Conservation (phyloP, 2,329 filamentous ascomycete genomes). For the Penicillium occitanis region DNA sequence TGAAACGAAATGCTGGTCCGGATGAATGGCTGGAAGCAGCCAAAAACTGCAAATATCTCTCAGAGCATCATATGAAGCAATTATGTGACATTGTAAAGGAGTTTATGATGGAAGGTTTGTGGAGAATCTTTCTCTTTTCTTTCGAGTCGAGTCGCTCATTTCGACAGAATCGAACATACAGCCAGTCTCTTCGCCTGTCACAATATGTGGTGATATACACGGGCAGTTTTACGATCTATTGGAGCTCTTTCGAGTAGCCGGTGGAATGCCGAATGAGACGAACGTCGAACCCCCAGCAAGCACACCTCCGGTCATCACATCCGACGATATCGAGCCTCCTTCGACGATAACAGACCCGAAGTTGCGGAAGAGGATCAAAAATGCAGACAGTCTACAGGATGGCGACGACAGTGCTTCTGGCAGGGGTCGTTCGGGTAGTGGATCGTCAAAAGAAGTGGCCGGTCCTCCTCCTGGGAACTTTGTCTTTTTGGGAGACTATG, state of each 20-base stretch:
- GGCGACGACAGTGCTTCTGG: slow-evolving; percentile 28
- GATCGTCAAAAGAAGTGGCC: slow-evolving; percentile 29
- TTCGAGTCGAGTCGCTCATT: slow-evolving; percentile 23
- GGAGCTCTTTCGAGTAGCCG: slow-evolving; percentile 93
- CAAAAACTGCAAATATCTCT: slow-evolving; percentile 95
- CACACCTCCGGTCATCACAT: slow-evolving; percentile 72
- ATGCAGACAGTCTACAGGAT: slow-evolving; percentile 31
- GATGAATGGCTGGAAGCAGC: slow-evolving; percentile 97
- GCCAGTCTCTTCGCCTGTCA: slow-evolving; percentile 94
- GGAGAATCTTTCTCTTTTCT: not conserved
- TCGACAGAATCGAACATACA: slow-evolving; percentile 91
- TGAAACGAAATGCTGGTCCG: slow-evolving; percentile 78
- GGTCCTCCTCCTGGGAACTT: slow-evolving; percentile 64
- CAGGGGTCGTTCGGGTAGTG: slow-evolving; percentile 32
- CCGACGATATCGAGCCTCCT: slow-evolving; percentile 90
- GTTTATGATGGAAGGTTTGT: slow-evolving; percentile 90
- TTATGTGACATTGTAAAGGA: slow-evolving; percentile 99
- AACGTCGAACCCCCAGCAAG: slow-evolving; percentile 68
- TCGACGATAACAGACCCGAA: slow-evolving; percentile 86
- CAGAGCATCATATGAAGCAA: slow-evolving; percentile 96
- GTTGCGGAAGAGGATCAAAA: slow-evolving; percentile 77
- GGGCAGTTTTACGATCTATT: slow-evolving; percentile 98
- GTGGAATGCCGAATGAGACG: slow-evolving; percentile 88
- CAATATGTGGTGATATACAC: slow-evolving; percentile 96
- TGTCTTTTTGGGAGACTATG: slow-evolving; percentile 71